A percentile compares a stretch with the other conserved stretches of the same genome.
phyloP scores from a whole-genome alignment of 2,329 filamentous ascomycete genomes.

The Diaporthe ampelina region DNA sequence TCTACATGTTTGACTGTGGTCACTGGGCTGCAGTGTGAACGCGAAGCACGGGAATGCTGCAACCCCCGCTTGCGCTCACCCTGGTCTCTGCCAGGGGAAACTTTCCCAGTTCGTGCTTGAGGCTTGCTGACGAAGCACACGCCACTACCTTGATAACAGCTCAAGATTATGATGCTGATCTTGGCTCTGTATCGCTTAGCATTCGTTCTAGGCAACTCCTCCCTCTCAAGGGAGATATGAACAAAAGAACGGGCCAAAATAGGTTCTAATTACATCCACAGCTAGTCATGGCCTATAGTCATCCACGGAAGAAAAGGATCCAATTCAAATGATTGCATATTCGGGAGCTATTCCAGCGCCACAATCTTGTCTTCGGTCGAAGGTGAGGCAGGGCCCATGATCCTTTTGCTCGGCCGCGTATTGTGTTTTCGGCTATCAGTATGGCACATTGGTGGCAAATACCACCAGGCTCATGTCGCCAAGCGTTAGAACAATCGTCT shows the following conservation, averaged over 20 bases:
- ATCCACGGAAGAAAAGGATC: no score
- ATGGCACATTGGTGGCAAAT: not conserved
- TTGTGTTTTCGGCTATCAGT: not conserved
- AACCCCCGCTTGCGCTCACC: not conserved
- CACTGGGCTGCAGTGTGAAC: not conserved
- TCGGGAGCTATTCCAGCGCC: no score
- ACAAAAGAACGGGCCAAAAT: no score
- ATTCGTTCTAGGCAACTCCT: no score
- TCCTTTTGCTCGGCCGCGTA: not conserved
- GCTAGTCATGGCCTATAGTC: no score
- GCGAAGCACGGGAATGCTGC: not conserved
- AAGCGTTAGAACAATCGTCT: not conserved
- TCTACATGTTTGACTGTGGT: not conserved
- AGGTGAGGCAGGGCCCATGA: not conserved
- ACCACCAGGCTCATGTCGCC: not conserved
- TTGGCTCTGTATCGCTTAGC: no score
- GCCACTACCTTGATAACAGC: not conserved
- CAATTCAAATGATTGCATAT: no score
- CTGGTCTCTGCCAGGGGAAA: not conserved
- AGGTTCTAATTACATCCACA: no score
- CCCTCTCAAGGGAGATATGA: no score
- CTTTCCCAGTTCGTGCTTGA: not conserved
- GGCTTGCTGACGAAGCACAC: not conserved
- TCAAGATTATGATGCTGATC: not conserved
- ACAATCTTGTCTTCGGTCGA: no score